Evolutionary conservation across 78 protist genomes (phyloP), one percentile per base, ranked within the genome.

Genomic region (Paratrimastix pyriformis): DNA sequence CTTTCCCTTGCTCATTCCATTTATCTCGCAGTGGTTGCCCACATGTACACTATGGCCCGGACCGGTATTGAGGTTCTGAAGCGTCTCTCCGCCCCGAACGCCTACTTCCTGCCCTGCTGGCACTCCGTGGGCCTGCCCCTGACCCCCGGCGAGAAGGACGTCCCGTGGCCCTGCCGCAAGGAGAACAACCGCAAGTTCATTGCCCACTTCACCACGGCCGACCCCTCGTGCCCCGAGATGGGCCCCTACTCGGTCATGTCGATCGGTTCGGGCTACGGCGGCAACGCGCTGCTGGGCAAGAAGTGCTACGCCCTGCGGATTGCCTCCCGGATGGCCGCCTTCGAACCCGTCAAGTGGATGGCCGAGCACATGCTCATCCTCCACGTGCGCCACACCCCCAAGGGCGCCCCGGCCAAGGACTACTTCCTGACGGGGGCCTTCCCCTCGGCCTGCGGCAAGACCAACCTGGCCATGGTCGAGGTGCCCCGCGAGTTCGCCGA

Each of bases 391-490:
- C 73, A 77, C 52, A 88, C 68, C 21, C 68, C 68, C 15, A 84
- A 80, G 70, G 55, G 52, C 44, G 77, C 29, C 45, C 66, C 57
- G 32, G 42, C 21, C 26, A 3, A 0, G 69, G 62, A 9, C 55
- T 1, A 33, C 21, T 0, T 26, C 76, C 82, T 26, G 29, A 89
- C 92, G 1, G 97, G 92, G 0, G 93, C 92, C 35, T 93, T 87
- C 84, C 97, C 97, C 46, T 72, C 85, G 0, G 93, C 93, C 21
- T 93, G 97, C 80, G 97, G 97, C 57, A 93, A 93, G 80, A 93
- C 97, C 29, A 81, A 66, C 52, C 2, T 73, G 24, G 97, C 97
- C 42, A 90, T 92, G 94, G 13, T 87, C 48, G 18, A 42, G 6
- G 72, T 58, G 29, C 43, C 76, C 13, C 66, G 84, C 29, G 42